Evolutionary conservation across 225 moss, liverwort and hornwort genomes (phyloP).

Genomic region (Bryoerythrophyllum caledonicum): DNA sequence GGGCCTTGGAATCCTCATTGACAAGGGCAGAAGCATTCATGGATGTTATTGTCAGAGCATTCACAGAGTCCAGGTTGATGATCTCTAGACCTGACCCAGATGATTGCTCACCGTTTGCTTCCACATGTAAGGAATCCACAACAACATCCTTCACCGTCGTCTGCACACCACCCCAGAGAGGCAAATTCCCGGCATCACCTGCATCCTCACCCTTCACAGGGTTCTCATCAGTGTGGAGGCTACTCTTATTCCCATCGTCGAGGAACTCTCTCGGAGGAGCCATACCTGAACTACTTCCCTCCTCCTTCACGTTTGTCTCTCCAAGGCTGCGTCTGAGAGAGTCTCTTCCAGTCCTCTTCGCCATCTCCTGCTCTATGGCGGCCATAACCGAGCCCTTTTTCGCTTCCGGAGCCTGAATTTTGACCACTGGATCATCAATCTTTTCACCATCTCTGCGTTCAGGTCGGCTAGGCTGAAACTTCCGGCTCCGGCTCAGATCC

Average conservation of each 20-base stretch:
- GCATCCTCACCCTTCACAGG: conserved; percentile 50
- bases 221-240: conserved; percentile 51
- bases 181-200: too few species aligned
- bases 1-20: conserved; percentile 13
- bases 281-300: conserved; percentile 16
- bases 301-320: conserved; percentile 21
- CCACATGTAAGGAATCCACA: conserved; percentile 42
- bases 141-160: conserved; percentile 20
- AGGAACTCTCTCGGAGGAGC: conserved; percentile 32
- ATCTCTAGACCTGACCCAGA: conserved; percentile 21
- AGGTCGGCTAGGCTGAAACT: conserved; percentile 22
- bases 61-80: conserved; percentile 18
- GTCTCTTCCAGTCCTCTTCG: conserved; percentile 29
- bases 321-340: conserved; percentile 9
- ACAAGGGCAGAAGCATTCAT: conserved; percentile 1
- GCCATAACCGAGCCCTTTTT: conserved; percentile 31
- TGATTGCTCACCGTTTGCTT: conserved; percentile 2
- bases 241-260: conserved; percentile 10
- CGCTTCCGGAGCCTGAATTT: conserved; percentile 20
- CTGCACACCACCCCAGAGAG: too few species aligned
- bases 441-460: neutral
- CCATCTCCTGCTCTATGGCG: conserved; percentile 31
- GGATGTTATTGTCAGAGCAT: conserved; percentile 10
- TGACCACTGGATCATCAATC: conserved; percentile 18
- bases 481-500: conserved; percentile 25